Percentiles rank a stretch among this genome's conserved stretches.
Evolutionary conservation across 345 rosid species (phyloP).

Genomic region (Abelmoschus esculentus): DNA sequence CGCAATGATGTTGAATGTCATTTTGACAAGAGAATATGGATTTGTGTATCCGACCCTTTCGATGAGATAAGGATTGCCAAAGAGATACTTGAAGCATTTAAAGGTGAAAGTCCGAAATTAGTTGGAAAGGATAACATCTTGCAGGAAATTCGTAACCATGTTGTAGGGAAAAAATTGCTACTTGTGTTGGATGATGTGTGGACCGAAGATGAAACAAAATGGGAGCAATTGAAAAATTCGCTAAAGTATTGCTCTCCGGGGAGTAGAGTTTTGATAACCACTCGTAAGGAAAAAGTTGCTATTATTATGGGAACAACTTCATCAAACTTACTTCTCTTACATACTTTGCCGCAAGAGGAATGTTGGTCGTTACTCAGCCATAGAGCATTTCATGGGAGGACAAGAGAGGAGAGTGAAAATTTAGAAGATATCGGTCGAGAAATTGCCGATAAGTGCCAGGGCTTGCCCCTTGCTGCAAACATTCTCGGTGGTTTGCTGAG

Average conservation of each 20-base stretch:
- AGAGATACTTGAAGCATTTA: slow-evolving; percentile 10
- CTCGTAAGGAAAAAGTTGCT: slow-evolving; percentile 8
- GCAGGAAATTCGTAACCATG: neutral
- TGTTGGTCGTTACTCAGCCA: slow-evolving; percentile 12
- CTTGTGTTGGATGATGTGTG: slow-evolving; percentile 24
- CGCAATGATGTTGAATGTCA: neutral
- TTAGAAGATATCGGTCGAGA: neutral
- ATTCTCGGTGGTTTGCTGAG: slow-evolving; percentile 6
- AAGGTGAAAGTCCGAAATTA: neutral
- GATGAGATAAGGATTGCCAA: slow-evolving; percentile 13
- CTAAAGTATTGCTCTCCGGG: neutral
- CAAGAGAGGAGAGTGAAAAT: neutral
- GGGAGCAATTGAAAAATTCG: slow-evolving; percentile 7
- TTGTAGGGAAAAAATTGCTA: slow-evolving; percentile 5
- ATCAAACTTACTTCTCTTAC: neutral
- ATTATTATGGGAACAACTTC: neutral
- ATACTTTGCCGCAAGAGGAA: slow-evolving; percentile 4
- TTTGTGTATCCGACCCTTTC: slow-evolving; percentile 15
- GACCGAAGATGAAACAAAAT: slow-evolving; percentile 5
- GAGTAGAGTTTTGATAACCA: slow-evolving; percentile 19
- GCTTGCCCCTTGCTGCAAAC: slow-evolving; percentile 14
- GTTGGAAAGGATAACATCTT: neutral
- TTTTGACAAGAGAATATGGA: slow-evolving; percentile 15
- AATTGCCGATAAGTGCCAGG: slow-evolving; percentile 2
- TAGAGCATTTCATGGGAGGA: slow-evolving; percentile 8